phyloP scores from a whole-genome alignment of 2,329 filamentous ascomycete genomes.

The Nothopassalora personata region DNA sequence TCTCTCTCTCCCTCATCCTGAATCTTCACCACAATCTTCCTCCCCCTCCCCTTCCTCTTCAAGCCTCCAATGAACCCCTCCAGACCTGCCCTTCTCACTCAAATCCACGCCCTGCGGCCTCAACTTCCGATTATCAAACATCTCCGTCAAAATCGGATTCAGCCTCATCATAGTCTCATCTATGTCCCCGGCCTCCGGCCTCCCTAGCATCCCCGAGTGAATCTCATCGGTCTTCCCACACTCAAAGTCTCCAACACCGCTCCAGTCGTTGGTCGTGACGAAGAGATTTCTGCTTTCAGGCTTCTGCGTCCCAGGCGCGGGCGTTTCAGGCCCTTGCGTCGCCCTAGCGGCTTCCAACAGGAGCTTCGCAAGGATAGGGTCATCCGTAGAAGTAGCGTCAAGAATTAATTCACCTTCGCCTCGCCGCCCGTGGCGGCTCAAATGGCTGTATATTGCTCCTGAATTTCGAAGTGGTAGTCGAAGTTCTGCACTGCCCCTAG shows the following conservation, averaged over 20 bases:
- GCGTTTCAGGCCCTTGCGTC: too few species aligned
- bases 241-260: constrained; percentile 3
- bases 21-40: constrained; percentile 5
- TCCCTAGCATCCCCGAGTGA: neutral
- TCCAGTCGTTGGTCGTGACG: constrained; percentile 7
- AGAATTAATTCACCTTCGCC: neutral
- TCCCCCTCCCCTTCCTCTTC: constrained; percentile 3
- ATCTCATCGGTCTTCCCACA: constrained; percentile 7
- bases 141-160: neutral
- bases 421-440: neutral
- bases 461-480: neutral
- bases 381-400: neutral
- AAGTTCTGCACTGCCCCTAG: neutral
- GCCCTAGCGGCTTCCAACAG: neutral
- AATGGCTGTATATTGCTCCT: neutral
- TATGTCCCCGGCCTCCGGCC: neutral
- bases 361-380: neutral
- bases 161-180: neutral
- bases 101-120: constrained; percentile 3
- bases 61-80: constrained; percentile 1
- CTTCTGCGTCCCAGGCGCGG: too few species aligned
- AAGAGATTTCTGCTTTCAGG: neutral
- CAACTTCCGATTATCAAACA: constrained; percentile 1
- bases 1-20: neutral
- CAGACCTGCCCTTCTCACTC: constrained; percentile 4